Evolutionary conservation across 176 grass and related monocot genomes (phyloP), one percentile per base, ranked within the genome.

Genomic region (Pharus latifolius): DNA sequence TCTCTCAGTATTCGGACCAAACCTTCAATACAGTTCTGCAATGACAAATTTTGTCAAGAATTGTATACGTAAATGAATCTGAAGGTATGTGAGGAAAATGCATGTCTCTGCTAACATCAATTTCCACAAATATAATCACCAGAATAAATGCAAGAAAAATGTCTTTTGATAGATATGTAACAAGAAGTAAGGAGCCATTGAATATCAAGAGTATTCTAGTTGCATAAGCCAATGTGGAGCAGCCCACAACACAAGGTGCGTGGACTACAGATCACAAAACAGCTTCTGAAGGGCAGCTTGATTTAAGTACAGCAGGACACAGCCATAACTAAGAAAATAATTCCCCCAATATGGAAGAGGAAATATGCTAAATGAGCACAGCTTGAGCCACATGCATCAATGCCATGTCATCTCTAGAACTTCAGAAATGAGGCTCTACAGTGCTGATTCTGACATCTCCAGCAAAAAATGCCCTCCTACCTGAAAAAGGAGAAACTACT

Each of bases 1-100:
- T 97, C 93, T 85, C 68, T 90, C 71, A 97, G 57, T 85, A 97
- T 97, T 37, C 88, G 73, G 59, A 84, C 83, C 74, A 97, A 69
- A 61, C 86, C 86, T 76, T 97, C 93, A 15, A 85, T 85, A 74
- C 89, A 97, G 65, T 90, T 90, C 93, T 97, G 80, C 37, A 77
- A 68, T 72, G 63, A 69, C 23, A 57, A 67, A 61, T 41, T 33
- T 42, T 13, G 25, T 30, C 30, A 49, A 38, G 35, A 38, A 38
- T 38, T n/a, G 48, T 49, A 53, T 22, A 30, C 26, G 38, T 63
- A 18, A 54, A 63, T 26, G 27, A 17, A 75, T 65, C 56, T 29
- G 58, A 70, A 62, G 41, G 54, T 27, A 42, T 27, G 41, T 51
- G 22, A 65, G 11, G 4, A 65, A 47, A 49, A 16, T 1, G 0